These are phyloP conservation scores for Cyclotella atomus DNA, from an alignment of 108 stramenopile species.

Conservation along the genomic window DNA sequence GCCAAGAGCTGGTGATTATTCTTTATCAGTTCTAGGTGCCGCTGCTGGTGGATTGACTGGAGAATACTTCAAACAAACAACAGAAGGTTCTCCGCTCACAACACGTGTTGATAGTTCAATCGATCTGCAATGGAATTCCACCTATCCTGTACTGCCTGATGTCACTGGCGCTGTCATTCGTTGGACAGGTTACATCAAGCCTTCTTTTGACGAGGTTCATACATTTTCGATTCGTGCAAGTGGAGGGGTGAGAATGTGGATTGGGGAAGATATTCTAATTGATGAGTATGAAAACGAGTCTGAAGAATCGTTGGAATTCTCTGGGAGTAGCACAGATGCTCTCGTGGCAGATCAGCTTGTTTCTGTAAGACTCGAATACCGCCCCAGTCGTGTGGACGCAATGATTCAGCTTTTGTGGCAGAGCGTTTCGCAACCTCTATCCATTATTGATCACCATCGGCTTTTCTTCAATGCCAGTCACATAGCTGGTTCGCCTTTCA, in stretches of 20 bases:
- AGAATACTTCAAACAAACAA: constrained; percentile 84
- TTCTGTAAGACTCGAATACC: constrained; percentile 64
- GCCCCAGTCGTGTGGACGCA: constrained; percentile 65
- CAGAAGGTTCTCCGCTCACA: constrained; percentile 57
- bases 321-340: constrained; percentile 16
- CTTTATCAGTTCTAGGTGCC: constrained; percentile 52
- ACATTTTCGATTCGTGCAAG: constrained; percentile 65
- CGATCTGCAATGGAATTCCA: constrained; percentile 76
- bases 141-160: constrained; percentile 72
- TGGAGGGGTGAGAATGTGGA: constrained; percentile 77
- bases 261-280: constrained; percentile 68
- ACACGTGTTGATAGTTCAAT: constrained; percentile 61
- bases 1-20: constrained; percentile 67
- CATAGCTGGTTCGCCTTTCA: constrained; percentile 58
- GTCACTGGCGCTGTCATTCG: too few species aligned
- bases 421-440: constrained; percentile 58
- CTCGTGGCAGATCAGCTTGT: constrained; percentile 34
- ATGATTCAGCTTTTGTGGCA: constrained; percentile 58
- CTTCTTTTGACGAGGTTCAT: constrained; percentile 67
- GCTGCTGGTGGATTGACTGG: constrained; percentile 70
- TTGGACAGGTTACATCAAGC: constrained; percentile 78
- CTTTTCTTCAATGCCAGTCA: constrained; percentile 51
- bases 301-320: constrained; percentile 18
- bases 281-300: constrained; percentile 70
- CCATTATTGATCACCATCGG: constrained; percentile 52